These are phyloP conservation scores for Allium sativum DNA, from an alignment of 106 monocot species.

Conservation along the genomic window DNA sequence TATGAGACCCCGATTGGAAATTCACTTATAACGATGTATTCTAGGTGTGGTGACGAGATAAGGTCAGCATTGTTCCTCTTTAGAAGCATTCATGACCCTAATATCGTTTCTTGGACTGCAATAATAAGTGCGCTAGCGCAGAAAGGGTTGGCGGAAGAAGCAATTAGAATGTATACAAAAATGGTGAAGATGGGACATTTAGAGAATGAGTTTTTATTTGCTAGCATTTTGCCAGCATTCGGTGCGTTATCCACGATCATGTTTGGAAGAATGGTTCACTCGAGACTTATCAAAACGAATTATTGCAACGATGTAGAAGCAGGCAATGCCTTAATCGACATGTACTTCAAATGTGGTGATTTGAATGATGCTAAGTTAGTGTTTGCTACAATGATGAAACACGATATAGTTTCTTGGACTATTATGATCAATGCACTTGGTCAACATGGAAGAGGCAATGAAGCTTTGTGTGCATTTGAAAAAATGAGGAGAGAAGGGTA, in stretches of 20 bases:
- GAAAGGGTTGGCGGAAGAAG: constrained; percentile 27
- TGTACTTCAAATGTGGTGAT: constrained; percentile 80
- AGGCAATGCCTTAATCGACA: constrained; percentile 60
- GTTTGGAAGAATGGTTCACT: constrained; percentile 45
- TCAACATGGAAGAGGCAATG: constrained; percentile 47
- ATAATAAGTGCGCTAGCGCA: constrained; percentile 35
- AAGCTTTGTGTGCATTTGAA: constrained; percentile 35
- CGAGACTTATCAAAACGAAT: constrained; percentile 30
- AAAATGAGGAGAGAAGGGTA: constrained; percentile 26
- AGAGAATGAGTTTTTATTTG: constrained; percentile 60
- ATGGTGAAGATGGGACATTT: constrained; percentile 29
- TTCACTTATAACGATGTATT: constrained; percentile 69
- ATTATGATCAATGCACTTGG: constrained; percentile 44
- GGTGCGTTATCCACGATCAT: constrained; percentile 23
- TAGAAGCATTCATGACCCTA: constrained; percentile 25
- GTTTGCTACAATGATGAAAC: constrained; percentile 26
- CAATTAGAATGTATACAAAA: constrained; percentile 25
- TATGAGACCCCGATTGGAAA: constrained; percentile 36
- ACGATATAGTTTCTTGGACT: constrained; percentile 53
- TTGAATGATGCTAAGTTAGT: constrained; percentile 34
- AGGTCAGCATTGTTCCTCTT: constrained; percentile 25
- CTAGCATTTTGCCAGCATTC: constrained; percentile 39
- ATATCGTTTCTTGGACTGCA: constrained; percentile 72
- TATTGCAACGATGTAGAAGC: constrained; percentile 28
- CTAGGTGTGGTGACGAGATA: constrained; percentile 32